Base-by-base conservation (phyloP, 148 eudicot species). In the Agrostemma githago region DNA sequence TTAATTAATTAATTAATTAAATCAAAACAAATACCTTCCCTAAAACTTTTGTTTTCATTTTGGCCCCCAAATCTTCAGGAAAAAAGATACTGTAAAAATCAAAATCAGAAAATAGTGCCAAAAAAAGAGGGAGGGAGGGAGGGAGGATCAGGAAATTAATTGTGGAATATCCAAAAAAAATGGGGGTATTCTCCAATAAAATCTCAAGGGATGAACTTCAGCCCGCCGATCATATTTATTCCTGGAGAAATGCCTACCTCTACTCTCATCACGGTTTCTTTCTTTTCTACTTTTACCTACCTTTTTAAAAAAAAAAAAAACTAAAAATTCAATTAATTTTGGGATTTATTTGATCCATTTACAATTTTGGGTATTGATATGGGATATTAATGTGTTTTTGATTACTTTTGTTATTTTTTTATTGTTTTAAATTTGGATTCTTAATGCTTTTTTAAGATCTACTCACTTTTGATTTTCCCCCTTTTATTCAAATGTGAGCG, bases 151-250 rank as follows among this genome's bases (percentile, higher is more conserved):
- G 2, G 2, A 51, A 58, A 5, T 59, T 51, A 12, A 51, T 1
- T 48, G 34, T 26, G 34, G 34, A 26, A 26, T 26, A 26, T 26
- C 34, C 34, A 48, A 48, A 6, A 62, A 19, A 54, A 74, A 81
- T 82, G 83, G 84, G 83, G 51, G 81, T 89, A 39, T 68, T 85
- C 8, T 87, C 90, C 10, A 89, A 91, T 78, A 91, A 87, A 76
- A 80, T 84, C 57, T 57, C 38, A 41, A 86, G 62, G 73, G 87
- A 86, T 19, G 72, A 81, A 15, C 62, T 91, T 0, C 85, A 88
- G 51, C 76, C 88, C 0, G 96, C 92, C 53, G 92, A 90, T 78
- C 96, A 90, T 79, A 87, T 88, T 79, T 90, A 90, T 74, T 81
- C 92, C 6, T 90, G 92, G 96, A 79, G 92, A 62, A 75, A 70